Evolutionary conservation across 305 asterid species (phyloP).

Genomic region (Vinca major): DNA sequence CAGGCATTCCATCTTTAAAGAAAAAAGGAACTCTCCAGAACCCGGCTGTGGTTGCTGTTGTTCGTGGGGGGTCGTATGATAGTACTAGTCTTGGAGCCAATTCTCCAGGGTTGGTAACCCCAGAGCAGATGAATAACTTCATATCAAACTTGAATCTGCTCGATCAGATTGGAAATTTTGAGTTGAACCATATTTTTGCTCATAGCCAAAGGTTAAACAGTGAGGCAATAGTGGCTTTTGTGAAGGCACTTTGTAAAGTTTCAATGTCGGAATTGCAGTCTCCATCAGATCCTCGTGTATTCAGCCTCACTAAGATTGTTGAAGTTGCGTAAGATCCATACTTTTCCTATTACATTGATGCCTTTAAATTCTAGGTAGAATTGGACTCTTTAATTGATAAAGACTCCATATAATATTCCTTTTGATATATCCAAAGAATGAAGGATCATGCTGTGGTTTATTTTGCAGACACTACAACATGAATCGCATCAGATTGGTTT

Average conservation of each 20-base stretch:
- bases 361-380: constrained; percentile 6
- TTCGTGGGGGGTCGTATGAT: constrained; percentile 97
- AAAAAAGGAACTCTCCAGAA: constrained; percentile 89
- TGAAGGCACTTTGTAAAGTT: constrained; percentile 86
- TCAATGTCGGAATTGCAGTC: constrained; percentile 96
- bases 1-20: constrained; percentile 60
- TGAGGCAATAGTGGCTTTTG: constrained; percentile 95
- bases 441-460: constrained; percentile 18
- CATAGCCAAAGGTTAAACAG: constrained; percentile 97
- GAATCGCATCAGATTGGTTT: constrained; percentile 94
- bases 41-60: constrained; percentile 92
- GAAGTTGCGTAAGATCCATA: constrained; percentile 97
- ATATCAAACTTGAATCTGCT: constrained; percentile 85
- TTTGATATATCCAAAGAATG: constrained; percentile 11
- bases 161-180: constrained; percentile 94
- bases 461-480: constrained; percentile 96
- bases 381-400: background rate
- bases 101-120: constrained; percentile 65
- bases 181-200: constrained; percentile 92
- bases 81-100: constrained; percentile 69
- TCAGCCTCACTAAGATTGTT: constrained; percentile 95
- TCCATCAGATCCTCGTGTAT: constrained; percentile 97
- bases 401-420: background rate
- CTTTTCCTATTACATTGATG: constrained; percentile 24
- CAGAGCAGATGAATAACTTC: constrained; percentile 83